These are phyloP conservation scores for Backusella morwellensis DNA, from an alignment of 192 early-diverging fungal species.

Conservation along the genomic window DNA sequence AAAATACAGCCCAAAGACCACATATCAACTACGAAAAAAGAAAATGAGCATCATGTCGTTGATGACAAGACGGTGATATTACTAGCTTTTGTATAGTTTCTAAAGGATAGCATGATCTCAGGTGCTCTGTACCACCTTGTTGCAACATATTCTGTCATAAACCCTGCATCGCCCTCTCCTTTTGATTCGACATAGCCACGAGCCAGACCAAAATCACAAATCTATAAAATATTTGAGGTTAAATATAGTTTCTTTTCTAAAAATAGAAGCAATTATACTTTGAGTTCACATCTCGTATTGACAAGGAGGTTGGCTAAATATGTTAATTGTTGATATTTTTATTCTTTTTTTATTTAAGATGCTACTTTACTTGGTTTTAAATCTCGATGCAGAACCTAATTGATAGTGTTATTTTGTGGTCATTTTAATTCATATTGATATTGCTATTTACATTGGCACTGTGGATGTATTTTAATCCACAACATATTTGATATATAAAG, in stretches of 20 bases:
- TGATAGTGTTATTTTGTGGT: not conserved
- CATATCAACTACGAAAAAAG: conserved; percentile 68
- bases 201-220: conserved; percentile 94
- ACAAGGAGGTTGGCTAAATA: conserved; percentile 70
- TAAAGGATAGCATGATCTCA: conserved; percentile 91
- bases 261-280: conserved; percentile 45
- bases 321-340: not conserved
- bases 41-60: not conserved
- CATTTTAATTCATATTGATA: not conserved
- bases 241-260: not conserved
- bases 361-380: conserved; percentile 69
- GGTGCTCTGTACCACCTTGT: conserved; percentile 99
- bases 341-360: no score
- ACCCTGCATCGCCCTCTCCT: conserved; percentile 78
- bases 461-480: conserved; percentile 92
- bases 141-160: conserved; percentile 99
- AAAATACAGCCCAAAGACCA: conserved; percentile 99
- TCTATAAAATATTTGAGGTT: conserved; percentile 48
- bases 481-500: conserved; percentile 87
- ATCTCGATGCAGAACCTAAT: conserved; percentile 78
- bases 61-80: not conserved
- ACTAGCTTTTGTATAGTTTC: conserved; percentile 90
- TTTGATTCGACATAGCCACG: conserved; percentile 75
- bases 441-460: conserved; percentile 59
- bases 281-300: conserved; percentile 90